A percentile compares a stretch with the other conserved stretches of the same genome.
These are phyloP conservation scores for Skeletonema grethae DNA, from an alignment of 108 stramenopile genomes.

Conservation along the genomic window DNA sequence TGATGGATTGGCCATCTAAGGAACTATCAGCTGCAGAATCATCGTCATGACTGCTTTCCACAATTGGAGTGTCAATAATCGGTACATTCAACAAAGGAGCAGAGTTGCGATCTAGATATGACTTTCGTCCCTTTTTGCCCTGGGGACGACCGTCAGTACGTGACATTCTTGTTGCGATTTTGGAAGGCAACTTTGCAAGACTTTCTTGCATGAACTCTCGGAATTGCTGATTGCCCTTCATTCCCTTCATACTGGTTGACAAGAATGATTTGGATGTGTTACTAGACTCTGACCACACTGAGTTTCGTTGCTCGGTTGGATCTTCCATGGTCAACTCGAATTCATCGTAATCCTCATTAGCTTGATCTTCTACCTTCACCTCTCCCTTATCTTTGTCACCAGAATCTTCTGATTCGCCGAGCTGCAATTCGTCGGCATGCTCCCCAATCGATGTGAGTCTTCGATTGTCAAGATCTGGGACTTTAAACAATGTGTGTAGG, in stretches of 20 bases:
- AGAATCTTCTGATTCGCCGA: conserved; percentile 6
- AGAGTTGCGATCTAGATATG: conserved; percentile 47
- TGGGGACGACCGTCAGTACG: conserved; percentile 44
- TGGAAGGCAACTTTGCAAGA: conserved; percentile 64
- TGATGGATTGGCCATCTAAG: conserved; percentile 45
- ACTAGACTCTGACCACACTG: conserved; percentile 45
- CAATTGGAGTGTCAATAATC: conserved; percentile 33
- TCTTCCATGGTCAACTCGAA: conserved; percentile 43
- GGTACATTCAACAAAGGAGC: conserved; percentile 27
- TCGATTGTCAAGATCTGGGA: conserved; percentile 46
- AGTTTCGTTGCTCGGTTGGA: conserved; percentile 48
- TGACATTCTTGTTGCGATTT: conserved; percentile 53
- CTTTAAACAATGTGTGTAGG: conserved; percentile 86
- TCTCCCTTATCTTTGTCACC: conserved; percentile 24
- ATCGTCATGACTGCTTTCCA: conserved; percentile 45
- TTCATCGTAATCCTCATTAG: conserved; percentile 29
- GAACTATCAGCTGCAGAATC: conserved; percentile 48
- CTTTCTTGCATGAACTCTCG: conserved; percentile 55
- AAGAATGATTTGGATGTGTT: conserved; percentile 15
- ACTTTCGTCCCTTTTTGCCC: conserved; percentile 28
- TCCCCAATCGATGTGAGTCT: conserved; percentile 52
- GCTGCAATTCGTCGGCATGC: conserved; percentile 25
- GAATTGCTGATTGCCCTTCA: conserved; percentile 47
- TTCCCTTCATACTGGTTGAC: conserved; percentile 14
- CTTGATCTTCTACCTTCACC: conserved; percentile 23